These are phyloP conservation scores for Solanum virginianum DNA, from an alignment of 257 asterid species.

Conservation along the genomic window DNA sequence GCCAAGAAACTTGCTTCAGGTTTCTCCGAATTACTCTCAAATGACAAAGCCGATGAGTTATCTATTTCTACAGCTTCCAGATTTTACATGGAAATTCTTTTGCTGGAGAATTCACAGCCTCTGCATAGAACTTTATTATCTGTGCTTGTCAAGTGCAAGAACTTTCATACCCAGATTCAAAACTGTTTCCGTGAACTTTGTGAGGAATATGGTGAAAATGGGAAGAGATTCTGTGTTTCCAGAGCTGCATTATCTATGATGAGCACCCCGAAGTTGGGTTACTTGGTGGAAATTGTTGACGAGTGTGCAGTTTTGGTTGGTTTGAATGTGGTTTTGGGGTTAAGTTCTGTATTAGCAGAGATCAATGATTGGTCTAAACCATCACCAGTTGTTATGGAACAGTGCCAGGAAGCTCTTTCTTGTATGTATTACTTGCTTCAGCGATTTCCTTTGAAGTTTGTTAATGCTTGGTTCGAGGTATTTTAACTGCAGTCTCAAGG, in stretches of 20 bases:
- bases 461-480: slow-evolving; percentile 60
- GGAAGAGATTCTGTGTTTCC: slow-evolving; percentile 71
- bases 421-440: slow-evolving; percentile 88
- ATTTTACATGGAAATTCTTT: slow-evolving; percentile 54
- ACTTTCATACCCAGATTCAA: slow-evolving; percentile 30
- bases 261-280: slow-evolving; percentile 85
- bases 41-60: slow-evolving; percentile 19
- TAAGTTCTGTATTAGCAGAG: slow-evolving; percentile 44
- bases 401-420: slow-evolving; percentile 94
- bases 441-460: slow-evolving; percentile 61
- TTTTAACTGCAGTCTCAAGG: slow-evolving; percentile 90
- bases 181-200: slow-evolving; percentile 48
- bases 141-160: slow-evolving; percentile 53
- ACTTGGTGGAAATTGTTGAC: slow-evolving; percentile 66
- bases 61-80: slow-evolving; percentile 39
- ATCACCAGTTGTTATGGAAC: slow-evolving; percentile 89
- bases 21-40: slow-evolving; percentile 41
- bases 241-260: slow-evolving; percentile 83
- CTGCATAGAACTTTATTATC: slow-evolving; percentile 73
- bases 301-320: slow-evolving; percentile 66
- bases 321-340: slow-evolving; percentile 62
- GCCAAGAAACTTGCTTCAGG: slow-evolving; percentile 54
- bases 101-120: slow-evolving; percentile 75
- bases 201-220: slow-evolving; percentile 57
- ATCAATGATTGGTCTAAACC: slow-evolving; percentile 57